phyloP scores from a whole-genome alignment of 176 grass and related monocot genomes.

The Leersia perrieri region DNA sequence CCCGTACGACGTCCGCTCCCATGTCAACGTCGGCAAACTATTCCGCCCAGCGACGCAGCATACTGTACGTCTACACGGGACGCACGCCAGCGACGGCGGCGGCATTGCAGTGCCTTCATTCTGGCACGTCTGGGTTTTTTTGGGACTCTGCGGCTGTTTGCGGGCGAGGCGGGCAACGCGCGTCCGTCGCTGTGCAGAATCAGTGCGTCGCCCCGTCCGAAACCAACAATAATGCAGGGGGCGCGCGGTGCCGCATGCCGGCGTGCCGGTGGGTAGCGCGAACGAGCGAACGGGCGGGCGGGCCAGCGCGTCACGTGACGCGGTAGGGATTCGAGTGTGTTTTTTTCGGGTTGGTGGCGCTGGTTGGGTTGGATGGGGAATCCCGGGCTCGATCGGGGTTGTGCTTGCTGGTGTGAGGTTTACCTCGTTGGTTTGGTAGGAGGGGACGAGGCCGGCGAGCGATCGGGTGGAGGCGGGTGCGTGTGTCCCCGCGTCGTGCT shows the following conservation, averaged over 20 bases:
- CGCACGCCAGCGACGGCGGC: not conserved
- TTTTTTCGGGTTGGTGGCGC: not conserved
- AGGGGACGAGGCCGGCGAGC: not conserved
- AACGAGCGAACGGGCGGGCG: not conserved
- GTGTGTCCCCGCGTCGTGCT: conserved; percentile 16
- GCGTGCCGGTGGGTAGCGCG: conserved; percentile 2
- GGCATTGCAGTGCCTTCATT: not conserved
- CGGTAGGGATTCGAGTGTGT: conserved; percentile 13
- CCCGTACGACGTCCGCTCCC: not conserved
- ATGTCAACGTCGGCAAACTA: not conserved
- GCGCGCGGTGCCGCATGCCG: not conserved
- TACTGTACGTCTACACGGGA: not conserved
- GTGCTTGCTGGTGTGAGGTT: not conserved
- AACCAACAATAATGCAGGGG: not conserved
- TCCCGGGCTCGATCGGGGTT: not conserved
- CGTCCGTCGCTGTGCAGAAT: not conserved
- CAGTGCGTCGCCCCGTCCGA: not conserved
- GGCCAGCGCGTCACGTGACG: conserved; percentile 37
- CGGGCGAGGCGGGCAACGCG: not conserved
- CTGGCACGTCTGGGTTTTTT: not conserved
- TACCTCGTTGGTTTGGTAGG: conserved; percentile 1
- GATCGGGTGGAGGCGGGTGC: conserved; percentile 35
- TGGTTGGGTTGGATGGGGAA: not conserved
- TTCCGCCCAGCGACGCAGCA: not conserved
- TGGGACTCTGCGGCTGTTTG: not conserved